Percentiles rank a stretch among this genome's conserved stretches.
Evolutionary conservation across 1,139 yeast species (phyloP).

Genomic region (Eremothecium sinecaudum): DNA sequence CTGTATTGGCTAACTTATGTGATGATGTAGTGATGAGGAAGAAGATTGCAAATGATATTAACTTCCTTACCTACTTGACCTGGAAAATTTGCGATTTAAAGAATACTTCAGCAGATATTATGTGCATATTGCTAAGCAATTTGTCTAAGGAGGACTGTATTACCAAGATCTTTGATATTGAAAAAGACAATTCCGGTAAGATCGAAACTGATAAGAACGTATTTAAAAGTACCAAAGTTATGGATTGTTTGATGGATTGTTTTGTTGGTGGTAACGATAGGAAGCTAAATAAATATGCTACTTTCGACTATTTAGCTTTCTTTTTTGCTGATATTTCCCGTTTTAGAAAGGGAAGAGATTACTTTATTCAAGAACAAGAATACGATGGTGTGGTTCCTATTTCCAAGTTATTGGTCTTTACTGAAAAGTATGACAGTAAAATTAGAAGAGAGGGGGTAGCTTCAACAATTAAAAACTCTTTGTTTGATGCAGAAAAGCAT

Average conservation of each 20-base stretch:
- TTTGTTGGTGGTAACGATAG: constrained; percentile 80
- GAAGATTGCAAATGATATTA: constrained; percentile 54
- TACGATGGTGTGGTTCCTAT: constrained; percentile 77
- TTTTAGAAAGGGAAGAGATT: constrained; percentile 59
- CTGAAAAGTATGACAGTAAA: constrained; percentile 68
- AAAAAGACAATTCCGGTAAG: constrained; percentile 16
- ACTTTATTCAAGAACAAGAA: constrained; percentile 59
- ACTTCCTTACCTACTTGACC: constrained; percentile 48
- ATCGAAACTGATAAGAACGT: constrained; percentile 30
- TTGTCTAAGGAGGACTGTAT: constrained; percentile 70
- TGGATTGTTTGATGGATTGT: constrained; percentile 82
- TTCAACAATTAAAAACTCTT: constrained; percentile 79
- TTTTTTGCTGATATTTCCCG: constrained; percentile 89
- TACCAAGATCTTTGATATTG: constrained; percentile 44
- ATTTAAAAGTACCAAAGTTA: constrained; percentile 50
- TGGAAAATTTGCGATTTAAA: constrained; percentile 45
- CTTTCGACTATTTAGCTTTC: constrained; percentile 74
- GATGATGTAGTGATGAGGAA: constrained; percentile 52
- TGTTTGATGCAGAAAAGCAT: constrained; percentile 73
- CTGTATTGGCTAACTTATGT: constrained; percentile 76
- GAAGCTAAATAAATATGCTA: constrained; percentile 59
- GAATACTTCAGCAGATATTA: constrained; percentile 67
- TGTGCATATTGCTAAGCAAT: constrained; percentile 76
- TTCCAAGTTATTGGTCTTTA: constrained; percentile 70
- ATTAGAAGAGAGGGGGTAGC: constrained; percentile 89